These are phyloP conservation scores for Picocystis sp. DNA, from an alignment of 163 green algal genomes.

Conservation along the genomic window DNA sequence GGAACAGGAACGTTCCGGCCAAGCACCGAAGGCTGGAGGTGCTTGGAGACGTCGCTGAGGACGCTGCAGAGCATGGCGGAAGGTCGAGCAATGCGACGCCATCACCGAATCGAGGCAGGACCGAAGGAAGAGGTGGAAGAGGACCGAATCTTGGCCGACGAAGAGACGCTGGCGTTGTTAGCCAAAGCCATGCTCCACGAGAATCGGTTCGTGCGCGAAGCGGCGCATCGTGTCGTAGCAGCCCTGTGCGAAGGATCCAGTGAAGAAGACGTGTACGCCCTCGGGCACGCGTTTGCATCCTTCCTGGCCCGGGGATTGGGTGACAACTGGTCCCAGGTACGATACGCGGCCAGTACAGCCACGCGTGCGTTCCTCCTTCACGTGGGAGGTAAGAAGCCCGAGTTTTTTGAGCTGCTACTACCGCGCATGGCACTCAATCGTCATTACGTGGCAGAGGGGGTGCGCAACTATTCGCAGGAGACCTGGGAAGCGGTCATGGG, in stretches of 20 bases:
- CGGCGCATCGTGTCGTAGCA: constrained; percentile 33
- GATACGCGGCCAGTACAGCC: constrained; percentile 50
- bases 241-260: constrained; percentile 6
- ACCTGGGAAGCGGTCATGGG: constrained; percentile 66
- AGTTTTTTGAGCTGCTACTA: constrained; percentile 30
- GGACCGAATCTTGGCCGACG: background rate
- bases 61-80: constrained; percentile 16
- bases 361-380: constrained; percentile 44
- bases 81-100: background rate
- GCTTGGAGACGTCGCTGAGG: constrained; percentile 68
- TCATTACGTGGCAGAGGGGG: constrained; percentile 81
- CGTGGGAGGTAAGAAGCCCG: constrained; percentile 2
- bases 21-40: constrained; percentile 66
- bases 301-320: constrained; percentile 34
- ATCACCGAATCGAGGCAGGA: background rate
- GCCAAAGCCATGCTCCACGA: constrained; percentile 36
- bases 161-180: constrained; percentile 26
- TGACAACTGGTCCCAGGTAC: constrained; percentile 84
- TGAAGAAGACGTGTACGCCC: constrained; percentile 4
- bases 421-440: constrained; percentile 55
- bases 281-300: constrained; percentile 1
- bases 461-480: constrained; percentile 60
- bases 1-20: background rate
- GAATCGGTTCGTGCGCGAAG: constrained; percentile 62
- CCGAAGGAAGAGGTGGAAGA: background rate